Evolutionary conservation across 148 eudicot genomes (phyloP).

Genomic region (Rheum nobile): DNA sequence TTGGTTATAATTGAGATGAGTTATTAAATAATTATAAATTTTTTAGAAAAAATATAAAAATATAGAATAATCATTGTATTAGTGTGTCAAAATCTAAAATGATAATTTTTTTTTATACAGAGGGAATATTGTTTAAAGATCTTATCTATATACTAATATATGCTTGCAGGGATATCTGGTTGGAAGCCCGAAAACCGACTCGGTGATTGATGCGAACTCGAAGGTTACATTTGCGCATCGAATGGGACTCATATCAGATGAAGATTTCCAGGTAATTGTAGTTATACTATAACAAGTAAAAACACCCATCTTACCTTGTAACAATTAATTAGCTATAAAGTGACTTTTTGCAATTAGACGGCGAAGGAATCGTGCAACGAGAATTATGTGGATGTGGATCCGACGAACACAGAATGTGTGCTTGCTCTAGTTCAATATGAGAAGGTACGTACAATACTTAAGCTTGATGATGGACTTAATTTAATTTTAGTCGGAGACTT

Average conservation of each 20-base stretch:
- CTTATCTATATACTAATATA: not conserved
- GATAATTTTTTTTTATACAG: too few relatives aligned
- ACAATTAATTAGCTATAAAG: not conserved
- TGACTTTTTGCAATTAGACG: slow-evolving; percentile 10
- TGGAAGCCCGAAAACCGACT: slow-evolving; percentile 41
- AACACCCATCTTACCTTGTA: not conserved
- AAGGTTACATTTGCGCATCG: slow-evolving; percentile 34
- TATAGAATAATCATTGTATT: too few relatives aligned
- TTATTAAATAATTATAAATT: too few relatives aligned
- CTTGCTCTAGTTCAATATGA: slow-evolving; percentile 31
- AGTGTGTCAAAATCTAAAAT: too few relatives aligned
- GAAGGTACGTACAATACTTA: slow-evolving; percentile 10
- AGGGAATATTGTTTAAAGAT: not conserved
- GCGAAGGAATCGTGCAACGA: slow-evolving; percentile 25
- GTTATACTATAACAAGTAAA: not conserved
- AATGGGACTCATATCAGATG: slow-evolving; percentile 57
- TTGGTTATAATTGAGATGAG: too few relatives aligned
- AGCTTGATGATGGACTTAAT: not conserved
- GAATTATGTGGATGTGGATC: slow-evolving; percentile 38
- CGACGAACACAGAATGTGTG: slow-evolving; percentile 25
- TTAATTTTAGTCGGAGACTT: not conserved
- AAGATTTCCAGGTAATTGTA: slow-evolving; percentile 24
- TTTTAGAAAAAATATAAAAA: too few relatives aligned
- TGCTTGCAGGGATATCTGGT: slow-evolving; percentile 10
- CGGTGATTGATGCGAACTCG: slow-evolving; percentile 27